Base-by-base conservation (phyloP, 129 eudicot species). In the Escallonia rubra region DNA sequence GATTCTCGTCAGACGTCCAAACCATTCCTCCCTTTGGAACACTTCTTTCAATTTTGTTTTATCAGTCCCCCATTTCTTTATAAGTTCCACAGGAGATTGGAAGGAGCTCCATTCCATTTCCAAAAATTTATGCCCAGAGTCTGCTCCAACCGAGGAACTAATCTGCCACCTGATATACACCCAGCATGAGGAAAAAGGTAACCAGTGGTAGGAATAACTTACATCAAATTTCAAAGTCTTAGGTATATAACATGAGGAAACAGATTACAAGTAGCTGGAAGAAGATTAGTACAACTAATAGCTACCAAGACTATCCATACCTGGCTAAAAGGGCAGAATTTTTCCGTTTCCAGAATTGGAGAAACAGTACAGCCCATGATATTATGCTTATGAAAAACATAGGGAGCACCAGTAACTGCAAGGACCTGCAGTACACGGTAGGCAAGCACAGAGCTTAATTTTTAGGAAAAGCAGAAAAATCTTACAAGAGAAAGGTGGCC, bases 261-360 rank as follows among this genome's bases (percentile, higher is more conserved):
- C 23, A 64, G 41, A 34, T 8, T 1, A 2, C 9, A 34, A 10
- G 6, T 11, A 65, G 52, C 38, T 49, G 7, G 46, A 60, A 14
- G 40, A 49, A 40, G 4, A 61, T 23, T 23, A 23, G 34, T 23
- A 0, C 34, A 23, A 23, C 34, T 23, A 23, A 23, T 23, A 23
- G 34, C 34, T 23, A 23, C 34, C 34, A 23, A 23, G 34, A 23
- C 34, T 23, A 23, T 23, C 34, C 34, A 16, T 80, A 93, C 99
- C 99, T 82, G 45, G 92, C 87, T 67, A 83, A 59, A 72, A 93
- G 81, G 40, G 96, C 90, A 46, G 89, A 70, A 62, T 87, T 93
- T 67, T 82, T 93, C 47, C 95, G 88, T 74, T 87, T 89, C 95
- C 99, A 89, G 69, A 93, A 89, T 64, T 93, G 99, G 83, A 87